phyloP scores from a whole-genome alignment of 1,139 yeast genomes.

The Kurtzmaniella quercitrusa region DNA sequence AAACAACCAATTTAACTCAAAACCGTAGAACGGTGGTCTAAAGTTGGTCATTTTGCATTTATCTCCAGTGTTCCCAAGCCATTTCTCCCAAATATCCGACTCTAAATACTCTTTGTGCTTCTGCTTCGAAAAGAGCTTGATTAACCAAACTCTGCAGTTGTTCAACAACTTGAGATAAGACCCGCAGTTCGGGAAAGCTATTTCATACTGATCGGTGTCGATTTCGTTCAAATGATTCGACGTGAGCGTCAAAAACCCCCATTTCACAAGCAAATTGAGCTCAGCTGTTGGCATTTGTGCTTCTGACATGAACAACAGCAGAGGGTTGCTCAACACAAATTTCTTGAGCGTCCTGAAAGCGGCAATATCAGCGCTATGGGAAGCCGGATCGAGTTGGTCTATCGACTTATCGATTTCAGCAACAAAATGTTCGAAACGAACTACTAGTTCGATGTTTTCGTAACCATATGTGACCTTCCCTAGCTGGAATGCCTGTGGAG shows the following conservation, averaged over 20 bases:
- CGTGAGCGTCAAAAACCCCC: slow-evolving; percentile 54
- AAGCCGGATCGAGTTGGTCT: slow-evolving; percentile 4
- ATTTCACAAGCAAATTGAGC: slow-evolving; percentile 33
- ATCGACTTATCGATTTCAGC: slow-evolving; percentile 12
- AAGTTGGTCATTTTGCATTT: slow-evolving; percentile 36
- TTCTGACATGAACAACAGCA: slow-evolving; percentile 25
- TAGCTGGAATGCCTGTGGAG: slow-evolving; percentile 25
- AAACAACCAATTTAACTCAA: slow-evolving; percentile 57
- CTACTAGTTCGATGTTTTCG: slow-evolving; percentile 41
- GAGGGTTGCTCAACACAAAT: slow-evolving; percentile 24
- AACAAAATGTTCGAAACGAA: slow-evolving; percentile 22
- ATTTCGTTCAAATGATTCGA: slow-evolving; percentile 48
- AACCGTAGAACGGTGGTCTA: slow-evolving; percentile 57
- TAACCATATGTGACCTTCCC: slow-evolving; percentile 42
- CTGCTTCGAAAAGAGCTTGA: slow-evolving; percentile 35
- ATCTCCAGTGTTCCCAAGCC: slow-evolving; percentile 37
- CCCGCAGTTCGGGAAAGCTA: slow-evolving; percentile 64
- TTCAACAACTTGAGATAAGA: slow-evolving; percentile 46
- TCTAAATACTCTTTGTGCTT: slow-evolving; percentile 55
- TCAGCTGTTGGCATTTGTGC: slow-evolving; percentile 25
- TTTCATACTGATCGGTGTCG: slow-evolving; percentile 37
- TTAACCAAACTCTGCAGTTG: slow-evolving; percentile 48
- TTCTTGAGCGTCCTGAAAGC: slow-evolving; percentile 14
- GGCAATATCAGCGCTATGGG: slow-evolving; percentile 4
- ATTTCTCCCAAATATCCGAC: slow-evolving; percentile 40